Conservation (phyloP, 1,284 basidiomycete species). For the Ceratobasidium sp. region DNA sequence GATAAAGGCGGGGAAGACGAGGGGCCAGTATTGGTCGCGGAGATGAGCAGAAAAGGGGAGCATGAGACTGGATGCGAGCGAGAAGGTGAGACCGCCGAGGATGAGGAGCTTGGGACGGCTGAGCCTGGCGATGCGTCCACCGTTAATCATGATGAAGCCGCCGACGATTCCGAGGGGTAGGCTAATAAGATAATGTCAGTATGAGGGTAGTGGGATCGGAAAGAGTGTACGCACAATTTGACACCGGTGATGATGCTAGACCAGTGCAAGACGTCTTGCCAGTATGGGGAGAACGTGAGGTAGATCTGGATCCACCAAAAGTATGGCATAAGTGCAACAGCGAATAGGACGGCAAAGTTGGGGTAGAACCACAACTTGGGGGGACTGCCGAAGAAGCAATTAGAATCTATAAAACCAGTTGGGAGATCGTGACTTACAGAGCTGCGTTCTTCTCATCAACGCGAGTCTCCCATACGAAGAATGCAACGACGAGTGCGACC, state of each 20-base stretch:
- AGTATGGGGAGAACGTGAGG: constrained; percentile 18
- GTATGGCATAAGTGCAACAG: constrained; percentile 56
- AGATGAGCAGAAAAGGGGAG: constrained; percentile 57
- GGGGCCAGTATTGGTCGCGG: constrained; percentile 59
- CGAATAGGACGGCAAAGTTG: constrained; percentile 58
- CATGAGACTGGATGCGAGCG: constrained; percentile 58
- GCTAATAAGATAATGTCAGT: not conserved
- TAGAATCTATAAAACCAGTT: not conserved
- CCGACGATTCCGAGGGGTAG: constrained; percentile 49
- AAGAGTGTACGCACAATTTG: constrained; percentile 11
- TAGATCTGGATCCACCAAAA: constrained; percentile 54
- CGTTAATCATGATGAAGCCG: constrained; percentile 54
- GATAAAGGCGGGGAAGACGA: constrained; percentile 61
- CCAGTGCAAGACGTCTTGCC: constrained; percentile 35
- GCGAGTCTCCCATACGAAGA: constrained; percentile 59
- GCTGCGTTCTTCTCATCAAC: constrained; percentile 57
- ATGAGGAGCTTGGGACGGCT: constrained; percentile 61
- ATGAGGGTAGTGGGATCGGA: not conserved
- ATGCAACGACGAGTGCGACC: constrained; percentile 54
- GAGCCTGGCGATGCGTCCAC: constrained; percentile 57
- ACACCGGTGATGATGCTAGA: constrained; percentile 38
- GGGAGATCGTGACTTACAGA: constrained; percentile 53
- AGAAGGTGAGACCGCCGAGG: constrained; percentile 57
- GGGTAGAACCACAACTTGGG: constrained; percentile 57
- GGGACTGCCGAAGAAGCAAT: constrained; percentile 51